Evolutionary conservation across 805 yeast genomes (phyloP).

Genomic region (Danielia reshetovae): DNA sequence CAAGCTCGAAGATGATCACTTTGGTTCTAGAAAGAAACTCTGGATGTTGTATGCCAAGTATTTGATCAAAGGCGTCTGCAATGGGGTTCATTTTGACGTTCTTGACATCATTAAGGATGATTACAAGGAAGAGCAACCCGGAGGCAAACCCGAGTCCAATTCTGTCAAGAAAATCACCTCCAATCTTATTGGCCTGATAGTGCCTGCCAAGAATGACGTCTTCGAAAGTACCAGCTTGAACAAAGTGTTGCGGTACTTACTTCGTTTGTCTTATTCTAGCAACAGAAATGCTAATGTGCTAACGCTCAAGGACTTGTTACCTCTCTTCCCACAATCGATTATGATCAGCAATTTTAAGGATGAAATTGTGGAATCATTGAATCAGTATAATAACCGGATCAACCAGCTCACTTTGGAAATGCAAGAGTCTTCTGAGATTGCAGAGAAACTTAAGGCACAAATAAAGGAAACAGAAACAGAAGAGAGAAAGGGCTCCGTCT

Average conservation of each 20-base stretch:
- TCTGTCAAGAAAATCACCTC: conserved; percentile 1
- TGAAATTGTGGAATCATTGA: conserved; percentile 77
- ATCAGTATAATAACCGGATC: conserved; percentile 64
- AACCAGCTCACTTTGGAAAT: conserved; percentile 67
- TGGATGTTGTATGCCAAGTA: conserved; percentile 67
- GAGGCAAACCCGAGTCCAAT: background rate
- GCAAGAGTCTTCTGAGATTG: conserved; percentile 63
- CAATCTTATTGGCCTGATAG: background rate
- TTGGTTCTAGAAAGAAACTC: conserved; percentile 54
- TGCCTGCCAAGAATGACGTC: background rate
- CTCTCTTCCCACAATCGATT: conserved; percentile 78
- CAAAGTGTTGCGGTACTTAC: conserved; percentile 26
- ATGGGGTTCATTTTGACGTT: conserved; percentile 1
- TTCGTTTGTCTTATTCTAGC: conserved; percentile 25
- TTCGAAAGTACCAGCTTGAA: conserved; percentile 15
- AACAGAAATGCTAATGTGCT: conserved; percentile 31
- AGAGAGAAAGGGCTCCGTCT: conserved; percentile 37
- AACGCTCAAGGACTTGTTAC: conserved; percentile 76
- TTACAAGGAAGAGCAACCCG: background rate
- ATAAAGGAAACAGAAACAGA: conserved; percentile 42
- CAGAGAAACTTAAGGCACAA: conserved; percentile 54
- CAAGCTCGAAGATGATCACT: conserved; percentile 31
- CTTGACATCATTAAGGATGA: background rate
- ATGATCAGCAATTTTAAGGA: conserved; percentile 80
- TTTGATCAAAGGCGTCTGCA: conserved; percentile 30